These are phyloP conservation scores for Papiliotrema fonsecae DNA, from an alignment of 1,284 basidiomycete species.

Conservation along the genomic window DNA sequence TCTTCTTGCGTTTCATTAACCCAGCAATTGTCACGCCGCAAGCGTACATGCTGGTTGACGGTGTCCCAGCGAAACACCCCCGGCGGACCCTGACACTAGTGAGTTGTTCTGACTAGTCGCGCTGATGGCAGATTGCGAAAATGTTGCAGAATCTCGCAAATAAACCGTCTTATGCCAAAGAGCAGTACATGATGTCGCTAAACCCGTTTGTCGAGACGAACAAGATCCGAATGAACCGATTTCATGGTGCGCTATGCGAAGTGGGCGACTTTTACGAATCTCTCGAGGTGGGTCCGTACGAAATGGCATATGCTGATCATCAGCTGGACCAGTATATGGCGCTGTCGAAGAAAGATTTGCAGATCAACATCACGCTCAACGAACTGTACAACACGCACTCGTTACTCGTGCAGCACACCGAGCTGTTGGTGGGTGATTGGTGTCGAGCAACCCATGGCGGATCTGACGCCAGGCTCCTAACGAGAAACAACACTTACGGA, in stretches of 20 bases:
- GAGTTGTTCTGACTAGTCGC: conserved; percentile 19
- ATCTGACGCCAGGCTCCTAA: conserved; percentile 70
- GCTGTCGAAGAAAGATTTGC: conserved; percentile 94
- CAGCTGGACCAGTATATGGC: conserved; percentile 99
- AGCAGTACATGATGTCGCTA: conserved; percentile 96
- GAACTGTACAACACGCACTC: conserved; percentile 98
- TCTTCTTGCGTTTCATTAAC: conserved; percentile 99
- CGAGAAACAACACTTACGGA: conserved; percentile 94
- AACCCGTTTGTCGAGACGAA: conserved; percentile 99
- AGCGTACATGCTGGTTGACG: conserved; percentile 98
- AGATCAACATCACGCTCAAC: conserved; percentile 98
- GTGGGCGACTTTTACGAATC: conserved; percentile 99
- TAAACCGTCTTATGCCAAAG: conserved; percentile 96
- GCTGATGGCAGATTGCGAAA: conserved; percentile 76
- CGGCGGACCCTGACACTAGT: conserved; percentile 91
- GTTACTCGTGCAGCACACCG: conserved; percentile 88
- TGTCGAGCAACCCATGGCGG: not conserved
- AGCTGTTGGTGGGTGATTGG: conserved; percentile 67
- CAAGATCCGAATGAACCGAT: conserved; percentile 93
- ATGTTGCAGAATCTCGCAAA: conserved; percentile 99
- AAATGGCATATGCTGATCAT: not conserved
- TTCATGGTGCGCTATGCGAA: conserved; percentile 93
- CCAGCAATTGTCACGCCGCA: conserved; percentile 99
- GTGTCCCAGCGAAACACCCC: conserved; percentile 93
- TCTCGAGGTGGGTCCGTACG: conserved; percentile 65